phyloP scores from a whole-genome alignment of 2,329 filamentous ascomycete species.

The Pseudocercospora pini-densiflorae region DNA sequence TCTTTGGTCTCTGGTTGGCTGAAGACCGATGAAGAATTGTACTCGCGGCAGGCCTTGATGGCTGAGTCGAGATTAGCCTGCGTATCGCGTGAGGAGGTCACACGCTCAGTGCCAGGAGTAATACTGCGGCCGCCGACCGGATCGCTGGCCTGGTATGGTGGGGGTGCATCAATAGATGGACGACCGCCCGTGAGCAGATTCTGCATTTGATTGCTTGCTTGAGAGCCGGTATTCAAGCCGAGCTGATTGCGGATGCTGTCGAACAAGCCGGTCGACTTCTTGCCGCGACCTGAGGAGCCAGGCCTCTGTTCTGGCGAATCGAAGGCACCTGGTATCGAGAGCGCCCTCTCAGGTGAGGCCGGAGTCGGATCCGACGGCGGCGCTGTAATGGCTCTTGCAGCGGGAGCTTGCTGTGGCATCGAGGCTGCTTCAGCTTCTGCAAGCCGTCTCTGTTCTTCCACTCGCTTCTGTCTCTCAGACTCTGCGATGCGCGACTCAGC shows the following conservation, averaged over 20 bases:
- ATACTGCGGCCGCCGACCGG: slow-evolving; percentile 26
- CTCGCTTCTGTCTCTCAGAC: slow-evolving; percentile 71
- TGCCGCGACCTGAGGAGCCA: slow-evolving; percentile 31
- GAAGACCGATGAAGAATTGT: slow-evolving; percentile 75
- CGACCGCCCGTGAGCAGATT: slow-evolving; percentile 34
- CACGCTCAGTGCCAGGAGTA: slow-evolving; percentile 38
- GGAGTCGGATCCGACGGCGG: slow-evolving; percentile 16
- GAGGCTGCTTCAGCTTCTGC: slow-evolving; percentile 39
- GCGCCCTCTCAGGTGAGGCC: slow-evolving; percentile 38
- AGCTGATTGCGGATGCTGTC: slow-evolving; percentile 66
- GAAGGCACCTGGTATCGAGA: slow-evolving; percentile 75
- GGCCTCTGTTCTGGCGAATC: slow-evolving; percentile 61
- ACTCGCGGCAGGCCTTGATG: slow-evolving; percentile 75
- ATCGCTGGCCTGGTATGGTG: slow-evolving; percentile 39
- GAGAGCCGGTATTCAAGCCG: slow-evolving; percentile 48
- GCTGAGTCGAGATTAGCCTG: slow-evolving; percentile 77
- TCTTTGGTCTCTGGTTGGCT: slow-evolving; percentile 71
- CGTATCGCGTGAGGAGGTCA: slow-evolving; percentile 53
- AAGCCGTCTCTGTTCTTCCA: slow-evolving; percentile 60
- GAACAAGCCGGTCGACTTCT: slow-evolving; percentile 64
- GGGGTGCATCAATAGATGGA: slow-evolving; percentile 33
- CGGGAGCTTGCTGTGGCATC: slow-evolving; percentile 24
- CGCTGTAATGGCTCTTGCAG: slow-evolving; percentile 16
- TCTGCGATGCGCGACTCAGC: slow-evolving; percentile 88
- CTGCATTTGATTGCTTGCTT: slow-evolving; percentile 44